These are phyloP conservation scores for Mortierella sp. DNA, from an alignment of 371 early-diverging fungal species.

Conservation along the genomic window DNA sequence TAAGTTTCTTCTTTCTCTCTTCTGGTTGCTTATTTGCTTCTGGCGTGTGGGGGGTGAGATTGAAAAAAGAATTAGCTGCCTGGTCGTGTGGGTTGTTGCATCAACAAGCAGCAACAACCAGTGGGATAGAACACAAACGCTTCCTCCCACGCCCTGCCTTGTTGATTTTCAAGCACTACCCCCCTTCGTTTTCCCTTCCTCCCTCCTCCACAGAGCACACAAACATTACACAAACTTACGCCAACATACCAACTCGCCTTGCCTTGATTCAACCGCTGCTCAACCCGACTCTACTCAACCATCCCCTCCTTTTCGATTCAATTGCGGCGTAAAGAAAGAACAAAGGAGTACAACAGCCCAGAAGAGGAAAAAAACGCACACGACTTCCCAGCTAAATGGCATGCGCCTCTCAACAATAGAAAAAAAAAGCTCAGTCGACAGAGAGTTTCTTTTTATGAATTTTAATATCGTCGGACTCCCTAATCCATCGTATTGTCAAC, in stretches of 20 bases:
- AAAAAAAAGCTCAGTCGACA: neutral
- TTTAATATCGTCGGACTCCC: slow-evolving; percentile 6
- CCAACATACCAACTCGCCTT: neutral
- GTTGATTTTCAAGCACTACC: neutral
- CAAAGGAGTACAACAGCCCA: slow-evolving; percentile 1
- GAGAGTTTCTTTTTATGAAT: neutral
- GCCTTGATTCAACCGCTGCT: neutral
- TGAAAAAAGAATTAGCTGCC: neutral
- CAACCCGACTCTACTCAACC: neutral
- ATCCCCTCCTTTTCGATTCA: neutral
- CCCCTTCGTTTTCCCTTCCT: too few species aligned
- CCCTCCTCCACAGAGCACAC: slow-evolving; percentile 7
- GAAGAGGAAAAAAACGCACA: slow-evolving; percentile 6
- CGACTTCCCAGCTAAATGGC: neutral
- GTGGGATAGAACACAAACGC: neutral
- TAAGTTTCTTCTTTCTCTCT: slow-evolving; percentile 20
- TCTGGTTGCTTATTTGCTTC: neutral
- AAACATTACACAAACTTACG: slow-evolving; percentile 1
- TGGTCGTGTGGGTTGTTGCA: slow-evolving; percentile 16
- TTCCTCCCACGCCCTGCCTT: neutral
- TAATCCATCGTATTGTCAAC: neutral
- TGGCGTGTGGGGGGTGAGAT: neutral
- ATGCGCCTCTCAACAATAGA: neutral
- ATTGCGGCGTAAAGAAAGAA: neutral
- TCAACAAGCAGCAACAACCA: neutral